A percentile compares a stretch with the other conserved stretches of the same genome.
Conservation (phyloP, 225 moss, liverwort and hornwort species). For the Physcomitrellopsis africana region DNA sequence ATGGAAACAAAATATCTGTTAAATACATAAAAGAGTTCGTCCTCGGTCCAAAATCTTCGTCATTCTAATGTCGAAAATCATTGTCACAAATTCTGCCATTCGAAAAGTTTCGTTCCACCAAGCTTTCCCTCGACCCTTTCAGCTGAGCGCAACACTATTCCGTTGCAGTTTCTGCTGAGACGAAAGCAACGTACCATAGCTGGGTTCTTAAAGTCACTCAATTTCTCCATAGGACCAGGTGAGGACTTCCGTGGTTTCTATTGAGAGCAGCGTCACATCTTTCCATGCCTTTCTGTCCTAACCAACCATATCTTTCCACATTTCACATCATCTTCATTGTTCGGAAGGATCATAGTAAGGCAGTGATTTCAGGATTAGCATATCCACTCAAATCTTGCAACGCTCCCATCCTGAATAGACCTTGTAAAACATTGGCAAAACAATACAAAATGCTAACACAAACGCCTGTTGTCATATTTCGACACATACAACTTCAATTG, state of each 20-base stretch:
- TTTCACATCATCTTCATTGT: neutral
- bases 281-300: neutral
- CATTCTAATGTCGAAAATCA: neutral
- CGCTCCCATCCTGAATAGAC: neutral
- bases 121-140: neutral
- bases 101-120: constrained; percentile 1
- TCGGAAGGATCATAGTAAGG: neutral
- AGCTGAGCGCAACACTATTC: neutral
- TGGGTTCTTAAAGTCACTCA: neutral
- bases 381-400: too few species aligned
- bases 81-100: neutral
- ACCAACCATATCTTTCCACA: neutral
- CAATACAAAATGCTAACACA: neutral
- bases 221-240: neutral
- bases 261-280: neutral
- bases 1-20: neutral
- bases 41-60: neutral
- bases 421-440: neutral
- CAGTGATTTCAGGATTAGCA: neutral
- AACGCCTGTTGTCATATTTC: neutral
- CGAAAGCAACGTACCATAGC: neutral
- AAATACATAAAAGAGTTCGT: neutral
- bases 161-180: neutral
- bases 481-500: neutral
- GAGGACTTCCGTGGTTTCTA: constrained; percentile 17